Evolutionary conservation across 495 filamentous ascomycete species (phyloP).

Genomic region (Penicillium silybi): DNA sequence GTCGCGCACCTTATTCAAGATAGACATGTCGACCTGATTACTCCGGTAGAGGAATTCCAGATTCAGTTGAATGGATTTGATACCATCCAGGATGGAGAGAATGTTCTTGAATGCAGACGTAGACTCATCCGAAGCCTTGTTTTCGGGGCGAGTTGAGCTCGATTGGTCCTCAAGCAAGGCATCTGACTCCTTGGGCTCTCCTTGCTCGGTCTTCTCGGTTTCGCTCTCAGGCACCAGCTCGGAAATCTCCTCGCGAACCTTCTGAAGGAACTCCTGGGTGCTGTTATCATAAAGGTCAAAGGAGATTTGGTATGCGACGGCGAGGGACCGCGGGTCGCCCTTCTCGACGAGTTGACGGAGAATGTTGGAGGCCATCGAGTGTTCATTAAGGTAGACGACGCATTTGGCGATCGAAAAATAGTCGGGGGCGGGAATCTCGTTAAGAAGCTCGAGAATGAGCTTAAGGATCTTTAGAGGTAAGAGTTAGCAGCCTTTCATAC

Average conservation of each 20-base stretch:
- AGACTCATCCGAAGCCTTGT: conserved; percentile 42
- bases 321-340: conserved; percentile 69
- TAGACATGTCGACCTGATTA: conserved; percentile 81
- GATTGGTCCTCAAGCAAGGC: conserved; percentile 46
- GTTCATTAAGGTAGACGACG: conserved; percentile 91
- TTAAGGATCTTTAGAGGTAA: conserved; percentile 62
- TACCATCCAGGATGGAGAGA: conserved; percentile 80
- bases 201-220: conserved; percentile 39
- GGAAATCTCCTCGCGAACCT: conserved; percentile 78
- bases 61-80: conserved; percentile 87
- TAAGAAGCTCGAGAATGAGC: conserved; percentile 82
- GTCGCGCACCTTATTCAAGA: conserved; percentile 93
- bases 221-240: conserved; percentile 50
- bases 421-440: conserved; percentile 84
- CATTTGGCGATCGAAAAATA: conserved; percentile 99
- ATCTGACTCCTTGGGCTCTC: conserved; percentile 53
- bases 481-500: conserved; percentile 14
- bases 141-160: conserved; percentile 33
- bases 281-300: conserved; percentile 98
- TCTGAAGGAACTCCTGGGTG: conserved; percentile 92
- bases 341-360: conserved; percentile 77
- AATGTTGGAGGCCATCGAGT: conserved; percentile 85
- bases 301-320: conserved; percentile 93
- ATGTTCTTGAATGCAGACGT: conserved; percentile 71
- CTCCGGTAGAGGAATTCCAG: conserved; percentile 94